Percentiles rank a stretch among this genome's conserved stretches.
Evolutionary conservation across 768 basidiomycete species (phyloP).

Genomic region (Trametes cinnabarina): DNA sequence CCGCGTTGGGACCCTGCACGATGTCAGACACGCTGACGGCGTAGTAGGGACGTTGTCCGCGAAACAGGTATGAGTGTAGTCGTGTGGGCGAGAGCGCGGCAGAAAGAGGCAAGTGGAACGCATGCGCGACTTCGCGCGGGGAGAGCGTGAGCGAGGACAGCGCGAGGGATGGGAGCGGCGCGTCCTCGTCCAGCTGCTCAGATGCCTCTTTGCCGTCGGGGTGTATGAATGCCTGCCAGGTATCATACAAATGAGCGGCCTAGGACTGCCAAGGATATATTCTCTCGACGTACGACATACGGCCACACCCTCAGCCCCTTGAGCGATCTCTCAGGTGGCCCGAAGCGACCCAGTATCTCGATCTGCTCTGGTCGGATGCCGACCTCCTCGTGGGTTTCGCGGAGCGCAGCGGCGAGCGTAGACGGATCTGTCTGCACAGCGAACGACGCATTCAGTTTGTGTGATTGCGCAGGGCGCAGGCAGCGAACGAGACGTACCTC

Average conservation of each 20-base stretch:
- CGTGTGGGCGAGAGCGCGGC: constrained; percentile 47
- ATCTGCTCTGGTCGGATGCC: constrained; percentile 59
- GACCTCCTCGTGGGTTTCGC: constrained; percentile 76
- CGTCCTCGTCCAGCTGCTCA: constrained; percentile 28
- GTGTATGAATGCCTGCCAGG: constrained; percentile 32
- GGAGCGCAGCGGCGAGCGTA: constrained; percentile 55
- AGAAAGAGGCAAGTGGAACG: constrained; percentile 69
- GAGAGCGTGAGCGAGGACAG: constrained; percentile 52
- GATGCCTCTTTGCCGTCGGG: not conserved
- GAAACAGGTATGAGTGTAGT: constrained; percentile 53
- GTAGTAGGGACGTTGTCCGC: constrained; percentile 57
- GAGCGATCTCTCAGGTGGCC: constrained; percentile 59
- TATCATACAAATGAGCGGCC: constrained; percentile 15
- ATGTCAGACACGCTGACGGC: constrained; percentile 68
- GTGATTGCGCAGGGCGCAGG: too few relatives aligned
- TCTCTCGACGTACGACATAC: constrained; percentile 57
- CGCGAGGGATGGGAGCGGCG: constrained; percentile 60
- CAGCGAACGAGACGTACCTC: constrained; percentile 40
- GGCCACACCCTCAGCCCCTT: constrained; percentile 70
- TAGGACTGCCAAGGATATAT: not conserved
- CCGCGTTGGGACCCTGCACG: constrained; percentile 17
- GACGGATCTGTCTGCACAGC: constrained; percentile 47
- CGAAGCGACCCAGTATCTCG: constrained; percentile 64
- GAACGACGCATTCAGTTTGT: not conserved
- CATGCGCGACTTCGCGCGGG: constrained; percentile 60